Evolutionary conservation across 1,284 basidiomycete genomes (phyloP).

Genomic region (Phellopilus nigrolimitatus): DNA sequence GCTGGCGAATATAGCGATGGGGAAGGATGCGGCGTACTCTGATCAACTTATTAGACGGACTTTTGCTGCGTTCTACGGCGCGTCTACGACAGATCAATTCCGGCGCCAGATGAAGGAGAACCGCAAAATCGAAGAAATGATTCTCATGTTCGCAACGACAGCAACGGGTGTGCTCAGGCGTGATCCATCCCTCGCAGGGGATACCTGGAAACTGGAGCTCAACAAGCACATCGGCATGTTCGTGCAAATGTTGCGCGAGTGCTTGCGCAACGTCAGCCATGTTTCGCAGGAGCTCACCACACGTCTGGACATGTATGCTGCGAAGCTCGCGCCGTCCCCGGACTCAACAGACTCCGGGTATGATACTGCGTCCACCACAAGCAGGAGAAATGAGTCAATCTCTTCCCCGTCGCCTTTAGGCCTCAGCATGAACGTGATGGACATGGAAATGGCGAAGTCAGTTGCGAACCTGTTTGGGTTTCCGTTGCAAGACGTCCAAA

Average conservation of each 20-base stretch:
- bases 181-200: slow-evolving; percentile 67
- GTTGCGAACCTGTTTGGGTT: slow-evolving; percentile 76
- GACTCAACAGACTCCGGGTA: slow-evolving; percentile 59
- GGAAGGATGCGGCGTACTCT: slow-evolving; percentile 81
- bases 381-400: slow-evolving; percentile 45
- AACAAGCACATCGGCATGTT: slow-evolving; percentile 89
- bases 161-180: slow-evolving; percentile 84
- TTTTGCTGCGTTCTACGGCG: slow-evolving; percentile 87
- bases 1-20: slow-evolving; percentile 88
- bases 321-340: slow-evolving; percentile 66
- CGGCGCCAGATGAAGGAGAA: slow-evolving; percentile 91
- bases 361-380: slow-evolving; percentile 53
- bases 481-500: slow-evolving; percentile 60
- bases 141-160: slow-evolving; percentile 91
- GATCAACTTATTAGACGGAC: slow-evolving; percentile 85
- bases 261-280: slow-evolving; percentile 64
- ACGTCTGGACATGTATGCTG: slow-evolving; percentile 77
- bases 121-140: slow-evolving; percentile 94
- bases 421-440: slow-evolving; percentile 47
- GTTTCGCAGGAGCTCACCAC: slow-evolving; percentile 79
- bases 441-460: slow-evolving; percentile 73
- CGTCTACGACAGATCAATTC: slow-evolving; percentile 80
- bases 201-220: slow-evolving; percentile 90
- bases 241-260: slow-evolving; percentile 80
- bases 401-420: slow-evolving; percentile 33